These are phyloP conservation scores for Trametes sp. DNA, from an alignment of 1,284 basidiomycete genomes.

Conservation along the genomic window DNA sequence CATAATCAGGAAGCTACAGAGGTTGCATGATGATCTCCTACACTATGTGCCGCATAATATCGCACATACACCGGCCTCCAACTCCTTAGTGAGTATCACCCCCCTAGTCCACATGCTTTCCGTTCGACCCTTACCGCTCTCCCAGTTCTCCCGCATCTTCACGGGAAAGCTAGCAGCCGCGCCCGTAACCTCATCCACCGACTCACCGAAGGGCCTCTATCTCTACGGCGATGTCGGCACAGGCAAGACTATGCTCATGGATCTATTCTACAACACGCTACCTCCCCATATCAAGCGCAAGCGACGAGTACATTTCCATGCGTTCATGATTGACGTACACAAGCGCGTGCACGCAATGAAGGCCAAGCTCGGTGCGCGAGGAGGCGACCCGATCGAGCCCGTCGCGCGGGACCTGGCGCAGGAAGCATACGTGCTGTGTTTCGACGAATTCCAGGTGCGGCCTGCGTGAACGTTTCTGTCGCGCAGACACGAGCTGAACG, in stretches of 20 bases:
- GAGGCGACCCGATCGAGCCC: constrained; percentile 87
- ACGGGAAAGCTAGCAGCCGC: constrained; percentile 46
- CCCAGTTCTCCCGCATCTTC: constrained; percentile 73
- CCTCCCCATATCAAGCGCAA: constrained; percentile 79
- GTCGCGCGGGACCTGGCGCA: constrained; percentile 91
- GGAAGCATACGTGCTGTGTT: constrained; percentile 89
- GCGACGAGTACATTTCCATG: constrained; percentile 94
- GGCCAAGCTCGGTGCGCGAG: constrained; percentile 66
- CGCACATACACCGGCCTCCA: constrained; percentile 48
- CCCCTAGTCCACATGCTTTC: background rate
- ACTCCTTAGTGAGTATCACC: constrained; percentile 34
- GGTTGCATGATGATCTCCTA: constrained; percentile 78
- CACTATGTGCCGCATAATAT: constrained; percentile 77
- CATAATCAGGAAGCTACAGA: constrained; percentile 86
- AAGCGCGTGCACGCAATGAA: constrained; percentile 89
- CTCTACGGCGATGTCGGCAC: constrained; percentile 98
- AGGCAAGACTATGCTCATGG: constrained; percentile 99
- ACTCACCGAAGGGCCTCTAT: constrained; percentile 89
- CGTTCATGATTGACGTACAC: constrained; percentile 99
- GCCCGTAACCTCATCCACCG: constrained; percentile 51
- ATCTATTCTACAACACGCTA: constrained; percentile 93
- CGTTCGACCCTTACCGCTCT: constrained; percentile 5
- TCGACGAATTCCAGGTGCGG: constrained; percentile 96
- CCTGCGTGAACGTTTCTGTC: constrained; percentile 17
- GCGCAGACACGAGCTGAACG: constrained; percentile 8